Percentiles rank a stretch among this genome's conserved stretches.
Conservation (phyloP, 176 grass and related monocot genomes). For the Musa acuminata region DNA sequence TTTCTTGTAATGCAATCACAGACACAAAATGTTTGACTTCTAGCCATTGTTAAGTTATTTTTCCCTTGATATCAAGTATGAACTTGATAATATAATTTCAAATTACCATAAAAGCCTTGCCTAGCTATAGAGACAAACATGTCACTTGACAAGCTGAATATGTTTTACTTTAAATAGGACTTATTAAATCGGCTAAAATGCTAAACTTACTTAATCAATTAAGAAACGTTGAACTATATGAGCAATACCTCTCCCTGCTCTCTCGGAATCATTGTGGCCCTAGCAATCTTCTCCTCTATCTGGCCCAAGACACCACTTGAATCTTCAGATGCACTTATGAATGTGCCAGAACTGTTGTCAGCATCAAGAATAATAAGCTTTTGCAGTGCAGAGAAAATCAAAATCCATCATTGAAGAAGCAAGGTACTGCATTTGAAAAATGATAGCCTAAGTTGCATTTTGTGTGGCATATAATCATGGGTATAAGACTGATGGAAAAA, state of each 20-base stretch:
- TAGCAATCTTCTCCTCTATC: conserved; percentile 87
- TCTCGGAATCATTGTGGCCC: conserved; percentile 74
- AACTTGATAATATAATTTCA: no score
- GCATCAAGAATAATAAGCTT: neutral
- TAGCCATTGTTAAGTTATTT: no score
- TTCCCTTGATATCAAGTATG: no score
- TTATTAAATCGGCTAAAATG: neutral
- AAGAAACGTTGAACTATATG: neutral
- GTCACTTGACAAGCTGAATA: neutral
- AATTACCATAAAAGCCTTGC: no score
- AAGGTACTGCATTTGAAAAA: neutral
- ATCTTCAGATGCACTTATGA: conserved; percentile 78
- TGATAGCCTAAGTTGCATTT: neutral
- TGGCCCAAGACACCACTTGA: conserved; percentile 55
- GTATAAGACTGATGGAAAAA: neutral
- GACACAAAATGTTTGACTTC: no score
- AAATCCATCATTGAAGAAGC: neutral
- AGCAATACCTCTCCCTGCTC: conserved; percentile 71
- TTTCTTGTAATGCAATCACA: no score
- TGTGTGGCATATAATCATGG: neutral
- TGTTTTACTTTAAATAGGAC: neutral
- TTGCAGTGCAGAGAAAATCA: neutral
- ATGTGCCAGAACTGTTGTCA: conserved; percentile 81
- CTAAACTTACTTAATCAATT: neutral
- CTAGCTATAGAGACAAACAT: no score